A percentile compares a stretch with the other conserved stretches of the same genome.
Conservation (phyloP, 495 filamentous ascomycete genomes). For the Penicillium coffeae region DNA sequence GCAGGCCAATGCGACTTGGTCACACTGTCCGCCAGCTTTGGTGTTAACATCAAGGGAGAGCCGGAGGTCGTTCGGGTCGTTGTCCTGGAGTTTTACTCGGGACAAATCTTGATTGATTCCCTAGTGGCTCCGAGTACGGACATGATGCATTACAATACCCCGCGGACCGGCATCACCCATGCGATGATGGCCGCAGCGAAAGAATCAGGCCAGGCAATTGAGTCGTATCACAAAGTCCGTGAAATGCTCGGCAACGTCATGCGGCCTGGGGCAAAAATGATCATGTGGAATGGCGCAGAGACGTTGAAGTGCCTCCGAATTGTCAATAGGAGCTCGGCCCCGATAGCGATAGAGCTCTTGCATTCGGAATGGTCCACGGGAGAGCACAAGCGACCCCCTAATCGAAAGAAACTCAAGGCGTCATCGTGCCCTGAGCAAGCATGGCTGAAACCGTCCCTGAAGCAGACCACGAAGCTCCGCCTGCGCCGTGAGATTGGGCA, state of each 20-base stretch:
- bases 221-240: background rate
- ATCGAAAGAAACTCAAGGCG: background rate
- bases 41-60: conserved; percentile 20
- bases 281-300: background rate
- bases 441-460: conserved; percentile 20
- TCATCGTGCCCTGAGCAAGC: background rate
- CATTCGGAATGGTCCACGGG: background rate
- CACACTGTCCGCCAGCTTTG: conserved; percentile 3
- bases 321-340: too few species aligned
- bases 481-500: conserved; percentile 32
- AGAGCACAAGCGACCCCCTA: background rate
- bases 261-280: background rate
- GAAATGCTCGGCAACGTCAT: background rate
- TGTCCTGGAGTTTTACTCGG: conserved; percentile 41
- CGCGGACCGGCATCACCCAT: conserved; percentile 33
- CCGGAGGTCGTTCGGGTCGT: conserved; percentile 41
- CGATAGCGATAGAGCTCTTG: background rate
- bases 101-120: conserved; percentile 37
- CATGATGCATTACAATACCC: conserved; percentile 38
- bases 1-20: background rate
- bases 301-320: too few species aligned
- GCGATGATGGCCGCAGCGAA: conserved; percentile 20
- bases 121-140: conserved; percentile 35
- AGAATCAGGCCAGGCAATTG: background rate
- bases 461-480: conserved; percentile 18